A percentile compares a stretch with the other conserved stretches of the same genome.
Conservation (phyloP, 495 filamentous ascomycete genomes). For the Aspergillus saccharolyticus region DNA sequence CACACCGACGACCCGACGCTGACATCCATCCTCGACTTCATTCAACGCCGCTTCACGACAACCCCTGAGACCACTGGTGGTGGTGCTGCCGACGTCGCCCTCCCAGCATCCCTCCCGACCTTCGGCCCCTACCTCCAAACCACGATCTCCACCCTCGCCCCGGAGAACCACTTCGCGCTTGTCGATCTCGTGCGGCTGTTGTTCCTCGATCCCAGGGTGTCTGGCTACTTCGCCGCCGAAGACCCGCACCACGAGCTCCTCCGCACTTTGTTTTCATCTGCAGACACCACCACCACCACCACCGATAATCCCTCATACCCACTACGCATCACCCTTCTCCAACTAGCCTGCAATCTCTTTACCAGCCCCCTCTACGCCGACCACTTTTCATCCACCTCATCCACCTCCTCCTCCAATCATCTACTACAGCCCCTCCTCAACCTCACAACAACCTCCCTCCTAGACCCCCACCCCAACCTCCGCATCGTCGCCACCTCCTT, state of each 20-base stretch:
- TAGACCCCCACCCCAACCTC: conserved; percentile 48
- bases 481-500: conserved; percentile 77
- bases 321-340: conserved; percentile 72
- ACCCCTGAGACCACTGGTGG: conserved; percentile 27
- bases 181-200: conserved; percentile 77
- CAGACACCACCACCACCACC: conserved; percentile 38
- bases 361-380: conserved; percentile 46
- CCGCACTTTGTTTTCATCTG: conserved; percentile 55
- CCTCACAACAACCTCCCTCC: conserved; percentile 49
- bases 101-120: conserved; percentile 44
- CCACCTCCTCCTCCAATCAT: conserved; percentile 1
- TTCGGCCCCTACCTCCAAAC: conserved; percentile 33
- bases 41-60: conserved; percentile 36
- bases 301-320: conserved; percentile 61
- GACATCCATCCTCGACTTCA: conserved; percentile 56
- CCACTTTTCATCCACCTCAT: conserved; percentile 32
- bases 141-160: conserved; percentile 24
- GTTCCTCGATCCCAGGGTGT: conserved; percentile 77
- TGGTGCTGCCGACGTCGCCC: conserved; percentile 43
- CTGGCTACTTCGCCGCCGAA: conserved; percentile 82
- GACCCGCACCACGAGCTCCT: conserved; percentile 61
- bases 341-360: conserved; percentile 61
- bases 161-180: conserved; percentile 62
- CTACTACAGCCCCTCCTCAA: conserved; percentile 22
- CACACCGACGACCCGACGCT: conserved; percentile 51